Evolutionary conservation across 345 rosid species (phyloP).

Genomic region (Rubroshorea leprosula): DNA sequence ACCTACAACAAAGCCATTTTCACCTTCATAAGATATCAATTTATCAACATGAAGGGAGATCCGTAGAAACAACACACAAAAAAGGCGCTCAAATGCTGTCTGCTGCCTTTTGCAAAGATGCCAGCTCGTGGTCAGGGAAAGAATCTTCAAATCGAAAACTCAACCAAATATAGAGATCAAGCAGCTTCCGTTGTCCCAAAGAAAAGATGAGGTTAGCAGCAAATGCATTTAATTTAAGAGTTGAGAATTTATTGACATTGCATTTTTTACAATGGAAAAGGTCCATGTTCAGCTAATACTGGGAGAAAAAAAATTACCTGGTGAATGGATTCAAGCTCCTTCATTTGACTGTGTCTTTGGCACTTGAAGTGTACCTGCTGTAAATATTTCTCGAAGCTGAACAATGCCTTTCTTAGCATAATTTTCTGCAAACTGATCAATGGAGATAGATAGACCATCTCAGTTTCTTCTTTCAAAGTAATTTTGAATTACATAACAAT

Average conservation of each 20-base stretch:
- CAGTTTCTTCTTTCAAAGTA: conserved; percentile 7
- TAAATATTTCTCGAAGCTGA: conserved; percentile 76
- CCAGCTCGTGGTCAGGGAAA: conserved; percentile 73
- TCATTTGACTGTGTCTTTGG: conserved; percentile 64
- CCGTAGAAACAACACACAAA: not conserved
- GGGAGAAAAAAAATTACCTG: conserved; percentile 39
- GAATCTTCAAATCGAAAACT: conserved; percentile 78
- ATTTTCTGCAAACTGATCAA: conserved; percentile 64
- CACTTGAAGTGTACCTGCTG: conserved; percentile 55
- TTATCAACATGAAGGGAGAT: not conserved
- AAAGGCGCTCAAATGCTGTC: conserved; percentile 60
- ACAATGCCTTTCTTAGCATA: conserved; percentile 65
- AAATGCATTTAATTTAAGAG: too few species aligned
- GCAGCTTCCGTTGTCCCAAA: conserved; percentile 42
- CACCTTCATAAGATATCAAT: not conserved
- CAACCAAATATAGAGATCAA: conserved; percentile 93
- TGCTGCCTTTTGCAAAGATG: conserved; percentile 69
- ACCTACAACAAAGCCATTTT: conserved; percentile 35
- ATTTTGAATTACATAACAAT: not conserved
- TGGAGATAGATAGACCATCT: conserved; percentile 2
- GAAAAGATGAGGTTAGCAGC: conserved; percentile 6
- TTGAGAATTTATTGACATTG: too few species aligned
- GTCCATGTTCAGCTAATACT: not conserved
- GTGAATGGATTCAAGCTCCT: conserved; percentile 92
- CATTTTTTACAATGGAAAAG: not conserved